phyloP scores from a whole-genome alignment of 2,329 filamentous ascomycete species.

The Epichloe gansuensis region DNA sequence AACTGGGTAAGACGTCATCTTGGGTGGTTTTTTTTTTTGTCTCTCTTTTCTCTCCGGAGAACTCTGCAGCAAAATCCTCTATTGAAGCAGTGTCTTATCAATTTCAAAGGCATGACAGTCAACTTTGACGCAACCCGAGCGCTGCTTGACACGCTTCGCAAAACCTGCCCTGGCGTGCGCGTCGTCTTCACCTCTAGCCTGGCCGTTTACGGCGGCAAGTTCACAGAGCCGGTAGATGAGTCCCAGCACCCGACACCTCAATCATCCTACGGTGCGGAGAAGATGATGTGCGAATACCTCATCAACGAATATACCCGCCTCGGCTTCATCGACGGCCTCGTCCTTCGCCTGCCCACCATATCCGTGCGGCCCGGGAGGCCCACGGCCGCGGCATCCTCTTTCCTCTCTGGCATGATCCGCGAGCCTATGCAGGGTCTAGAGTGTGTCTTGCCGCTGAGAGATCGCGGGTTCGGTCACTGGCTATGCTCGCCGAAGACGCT shows the following conservation, averaged over 20 bases:
- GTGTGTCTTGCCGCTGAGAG: slow-evolving; percentile 31
- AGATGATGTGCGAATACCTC: slow-evolving; percentile 41
- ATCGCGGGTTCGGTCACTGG: slow-evolving; percentile 32
- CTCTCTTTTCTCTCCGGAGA: neutral
- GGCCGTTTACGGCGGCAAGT: slow-evolving; percentile 44
- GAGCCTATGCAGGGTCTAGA: slow-evolving; percentile 35
- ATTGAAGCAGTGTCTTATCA: too few species aligned
- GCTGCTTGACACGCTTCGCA: slow-evolving; percentile 38
- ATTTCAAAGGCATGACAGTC: slow-evolving; percentile 31
- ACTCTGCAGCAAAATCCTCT: neutral
- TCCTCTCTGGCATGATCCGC: slow-evolving; percentile 47
- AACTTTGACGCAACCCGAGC: slow-evolving; percentile 43
- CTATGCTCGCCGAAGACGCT: slow-evolving; percentile 36
- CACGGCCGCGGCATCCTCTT: slow-evolving; percentile 45
- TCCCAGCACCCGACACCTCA: slow-evolving; percentile 39
- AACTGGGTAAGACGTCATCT: slow-evolving; percentile 17
- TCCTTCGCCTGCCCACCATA: slow-evolving; percentile 45
- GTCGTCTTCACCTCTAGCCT: slow-evolving; percentile 47
- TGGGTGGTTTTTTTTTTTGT: too few species aligned
- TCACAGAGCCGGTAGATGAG: slow-evolving; percentile 30
- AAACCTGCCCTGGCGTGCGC: slow-evolving; percentile 30
- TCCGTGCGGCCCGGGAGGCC: slow-evolving; percentile 45
- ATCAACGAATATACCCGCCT: slow-evolving; percentile 24
- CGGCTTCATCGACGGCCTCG: slow-evolving; percentile 44
- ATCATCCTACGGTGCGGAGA: slow-evolving; percentile 46